Base-by-base conservation (phyloP, 1,139 yeast genomes). In the Blastobotrys apis region DNA sequence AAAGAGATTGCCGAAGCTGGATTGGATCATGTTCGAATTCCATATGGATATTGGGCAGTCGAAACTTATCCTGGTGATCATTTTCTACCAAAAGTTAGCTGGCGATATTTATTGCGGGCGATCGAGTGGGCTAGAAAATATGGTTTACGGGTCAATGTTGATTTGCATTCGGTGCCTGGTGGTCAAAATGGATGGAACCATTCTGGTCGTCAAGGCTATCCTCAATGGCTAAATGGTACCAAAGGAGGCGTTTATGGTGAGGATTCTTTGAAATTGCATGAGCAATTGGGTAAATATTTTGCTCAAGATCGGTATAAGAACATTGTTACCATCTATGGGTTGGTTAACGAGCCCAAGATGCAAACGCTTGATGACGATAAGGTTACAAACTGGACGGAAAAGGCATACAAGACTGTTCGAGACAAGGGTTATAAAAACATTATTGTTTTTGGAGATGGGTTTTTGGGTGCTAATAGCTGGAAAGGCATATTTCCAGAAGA, bases 11-110 rank as follows among this genome's bases (percentile, higher is more conserved):
- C 76, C 21, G 62, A 61, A n/a, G 76, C 77, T 43, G 97, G 96
- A 0, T 74, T 87, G 51, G 88, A 88, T 65, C 73, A 83, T 51
- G 94, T 87, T 27, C 75, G 96, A 56, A 83, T 88, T 48, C 96
- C 97, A 12, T 78, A 85, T 51, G 95, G 95, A 10, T 87, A 88
- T 68, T 88, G 97, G 97, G 95, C 95, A 1, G 84, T 84, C 63
- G 67, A 73, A 41, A 67, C 73, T 37, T 66, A 75, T 48, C 72
- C 70, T 15, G 69, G 71, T 45, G 96, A 87, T 60, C 94, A 95
- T 8, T 88, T 83, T 62, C 84, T 85, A 39, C 57, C 64, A 10
- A 78, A 77, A 56, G 95, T 95, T 5, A 92, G 85, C 63, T 80
- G 77, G 59, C 59, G 72, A 21, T 86, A 83, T 62, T 68, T 88